These are phyloP conservation scores for Ceratocystis albifundus DNA, from an alignment of 2,329 filamentous ascomycete species.

Conservation along the genomic window DNA sequence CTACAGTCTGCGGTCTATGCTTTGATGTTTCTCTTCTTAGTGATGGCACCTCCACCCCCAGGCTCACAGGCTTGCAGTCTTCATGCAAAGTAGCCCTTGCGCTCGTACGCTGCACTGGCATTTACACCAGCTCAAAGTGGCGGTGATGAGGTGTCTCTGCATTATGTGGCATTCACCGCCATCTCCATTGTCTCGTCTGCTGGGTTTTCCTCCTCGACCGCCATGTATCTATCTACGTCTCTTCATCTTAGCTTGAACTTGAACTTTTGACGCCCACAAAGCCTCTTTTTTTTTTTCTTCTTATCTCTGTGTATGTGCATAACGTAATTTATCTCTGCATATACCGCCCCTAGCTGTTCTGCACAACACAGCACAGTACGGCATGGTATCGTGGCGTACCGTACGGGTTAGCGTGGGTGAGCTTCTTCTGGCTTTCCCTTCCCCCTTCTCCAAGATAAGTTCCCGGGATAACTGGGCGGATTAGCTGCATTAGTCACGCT, in stretches of 20 bases:
- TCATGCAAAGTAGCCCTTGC: slow-evolving; percentile 11
- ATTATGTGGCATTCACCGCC: slow-evolving; percentile 4
- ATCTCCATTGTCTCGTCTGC: background rate
- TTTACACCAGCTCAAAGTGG: slow-evolving; percentile 4
- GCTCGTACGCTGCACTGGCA: background rate
- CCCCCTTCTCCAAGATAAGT: background rate
- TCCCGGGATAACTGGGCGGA: background rate
- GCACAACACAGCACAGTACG: background rate
- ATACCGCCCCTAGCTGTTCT: background rate
- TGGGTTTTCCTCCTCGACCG: background rate
- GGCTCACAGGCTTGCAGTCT: background rate
- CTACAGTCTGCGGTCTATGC: background rate
- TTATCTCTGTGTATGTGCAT: background rate
- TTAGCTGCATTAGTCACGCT: background rate
- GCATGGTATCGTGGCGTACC: too few species aligned
- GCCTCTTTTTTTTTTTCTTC: too few species aligned
- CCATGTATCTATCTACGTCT: background rate
- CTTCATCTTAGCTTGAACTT: background rate
- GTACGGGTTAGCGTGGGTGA: background rate
- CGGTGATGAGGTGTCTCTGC: slow-evolving; percentile 9
- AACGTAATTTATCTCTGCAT: background rate
- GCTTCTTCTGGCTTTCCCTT: background rate
- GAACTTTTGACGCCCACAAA: background rate
- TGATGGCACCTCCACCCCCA: background rate
- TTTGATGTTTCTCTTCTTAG: background rate